Base-by-base conservation (phyloP, 371 early-diverging fungal genomes). In the Haplosporangium sp. region DNA sequence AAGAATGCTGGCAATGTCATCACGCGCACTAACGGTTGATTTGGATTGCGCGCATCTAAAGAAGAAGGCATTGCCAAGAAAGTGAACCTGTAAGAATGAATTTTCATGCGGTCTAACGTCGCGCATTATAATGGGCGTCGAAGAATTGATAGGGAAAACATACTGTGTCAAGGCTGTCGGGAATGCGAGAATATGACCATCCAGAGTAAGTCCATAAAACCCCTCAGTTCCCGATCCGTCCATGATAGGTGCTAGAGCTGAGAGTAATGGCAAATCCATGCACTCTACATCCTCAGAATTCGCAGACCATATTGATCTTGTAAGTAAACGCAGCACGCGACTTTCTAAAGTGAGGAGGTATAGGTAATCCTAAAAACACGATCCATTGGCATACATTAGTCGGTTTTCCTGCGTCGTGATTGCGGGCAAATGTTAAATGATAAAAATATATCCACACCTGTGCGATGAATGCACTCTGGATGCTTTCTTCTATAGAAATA, bases 171-270 rank as follows among this genome's bases (percentile, higher is more conserved):
- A 21, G 41, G 64, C 64, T 18, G 64, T 42, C 0, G 59, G 29
- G 43, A 70, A 59, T 37, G 43, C n/a, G 21, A 70, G 64, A 10
- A 70, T 12, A 36, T 64, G 71, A 16, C 64, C 71, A 11, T 59
- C 51, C 5, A 43, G 20, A 37, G 64, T 70, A 41, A 64, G 5
- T 21, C 71, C 71, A 43, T 70, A 70, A 36, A 70, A 59, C 9
- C 64, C 71, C n/a, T 16, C 20, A 11, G 40, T 1, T 1, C 47
- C 36, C 13, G 23, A 7, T n/a, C n/a, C 29, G 1, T 12, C 10
- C 18, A 46, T 9, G 1, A 61, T 45, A n/a, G 62, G 63, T 20
- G 38, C 47, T 38, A 57, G 50, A 0, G 67, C 62, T 48, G 29
- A 56, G 0, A 73, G 16, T 11, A 21, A 23, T 23, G 73, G 73